These are phyloP conservation scores for Lagenidium sp. DNA, from an alignment of 352 stramenopile species.

Conservation along the genomic window DNA sequence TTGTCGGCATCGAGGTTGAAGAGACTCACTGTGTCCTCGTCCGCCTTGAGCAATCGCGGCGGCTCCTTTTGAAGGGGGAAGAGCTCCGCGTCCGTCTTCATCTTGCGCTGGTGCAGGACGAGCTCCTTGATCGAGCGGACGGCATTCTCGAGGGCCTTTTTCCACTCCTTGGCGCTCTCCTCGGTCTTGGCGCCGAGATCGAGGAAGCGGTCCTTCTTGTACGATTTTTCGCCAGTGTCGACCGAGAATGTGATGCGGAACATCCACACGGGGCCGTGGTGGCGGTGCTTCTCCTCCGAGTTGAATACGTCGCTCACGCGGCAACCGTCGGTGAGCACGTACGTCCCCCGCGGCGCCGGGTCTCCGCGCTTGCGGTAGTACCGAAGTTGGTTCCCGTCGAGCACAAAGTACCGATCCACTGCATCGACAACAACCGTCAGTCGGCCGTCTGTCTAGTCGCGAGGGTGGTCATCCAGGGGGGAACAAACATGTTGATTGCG, in stretches of 20 bases:
- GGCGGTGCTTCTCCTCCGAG: constrained; percentile 84
- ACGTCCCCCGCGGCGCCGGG: constrained; percentile 68
- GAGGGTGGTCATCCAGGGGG: too few relatives aligned
- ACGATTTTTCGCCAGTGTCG: constrained; percentile 67
- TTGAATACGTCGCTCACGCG: constrained; percentile 76
- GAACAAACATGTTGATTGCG: too few relatives aligned
- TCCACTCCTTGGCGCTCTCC: constrained; percentile 73
- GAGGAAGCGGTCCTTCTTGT: constrained; percentile 85
- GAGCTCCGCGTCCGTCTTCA: constrained; percentile 68
- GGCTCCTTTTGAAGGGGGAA: constrained; percentile 60
- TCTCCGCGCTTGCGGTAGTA: constrained; percentile 85
- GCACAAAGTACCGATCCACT: constrained; percentile 84
- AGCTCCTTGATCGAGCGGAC: constrained; percentile 69
- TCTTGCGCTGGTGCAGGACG: constrained; percentile 59
- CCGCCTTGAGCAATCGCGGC: constrained; percentile 55
- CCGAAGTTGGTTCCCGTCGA: constrained; percentile 79
- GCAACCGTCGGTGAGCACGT: constrained; percentile 79
- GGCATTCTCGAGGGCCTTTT: constrained; percentile 67
- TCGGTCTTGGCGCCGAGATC: constrained; percentile 83
- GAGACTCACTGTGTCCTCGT: constrained; percentile 78
- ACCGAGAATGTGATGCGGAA: constrained; percentile 85
- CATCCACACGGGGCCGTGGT: constrained; percentile 84
- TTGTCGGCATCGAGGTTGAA: constrained; percentile 86
- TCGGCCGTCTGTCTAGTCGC: too few relatives aligned
- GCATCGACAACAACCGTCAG: constrained; percentile 9